phyloP scores from a whole-genome alignment of 768 basidiomycete genomes.

The Pluteus cervinus region DNA sequence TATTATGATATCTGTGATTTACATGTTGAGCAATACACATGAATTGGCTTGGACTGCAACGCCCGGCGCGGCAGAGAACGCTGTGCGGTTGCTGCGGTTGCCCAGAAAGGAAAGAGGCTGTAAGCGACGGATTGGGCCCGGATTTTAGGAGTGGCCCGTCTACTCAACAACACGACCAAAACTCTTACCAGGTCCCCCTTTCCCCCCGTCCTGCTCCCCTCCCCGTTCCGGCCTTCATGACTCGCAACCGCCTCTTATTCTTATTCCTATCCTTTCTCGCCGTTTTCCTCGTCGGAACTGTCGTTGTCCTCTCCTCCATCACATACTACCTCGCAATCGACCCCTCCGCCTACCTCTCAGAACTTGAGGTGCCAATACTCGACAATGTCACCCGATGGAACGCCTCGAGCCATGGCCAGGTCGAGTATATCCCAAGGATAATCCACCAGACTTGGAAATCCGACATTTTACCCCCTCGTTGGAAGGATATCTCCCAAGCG shows the following conservation, averaged over 20 bases:
- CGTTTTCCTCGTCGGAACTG: constrained; percentile 80
- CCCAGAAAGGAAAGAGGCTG: too few relatives aligned
- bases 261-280: constrained; percentile 48
- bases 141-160: too few relatives aligned
- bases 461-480: constrained; percentile 73
- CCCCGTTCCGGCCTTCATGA: constrained; percentile 26
- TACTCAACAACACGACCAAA: too few relatives aligned
- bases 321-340: constrained; percentile 87
- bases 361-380: constrained; percentile 62
- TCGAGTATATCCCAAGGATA: constrained; percentile 83
- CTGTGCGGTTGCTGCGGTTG: too few relatives aligned
- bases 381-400: constrained; percentile 57
- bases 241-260: constrained; percentile 37
- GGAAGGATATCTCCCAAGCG: constrained; percentile 74
- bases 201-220: constrained; percentile 5
- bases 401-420: constrained; percentile 49
- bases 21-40: too few relatives aligned
- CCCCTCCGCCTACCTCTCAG: constrained; percentile 70
- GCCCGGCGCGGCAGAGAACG: too few relatives aligned
- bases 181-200: constrained; percentile 2
- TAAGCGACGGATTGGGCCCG: too few relatives aligned
- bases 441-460: constrained; percentile 99
- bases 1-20: too few relatives aligned
- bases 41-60: too few relatives aligned
- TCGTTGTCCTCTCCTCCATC: constrained; percentile 86